phyloP scores from a whole-genome alignment of 2,329 filamentous ascomycete genomes.

The Verticillium dahliae region DNA sequence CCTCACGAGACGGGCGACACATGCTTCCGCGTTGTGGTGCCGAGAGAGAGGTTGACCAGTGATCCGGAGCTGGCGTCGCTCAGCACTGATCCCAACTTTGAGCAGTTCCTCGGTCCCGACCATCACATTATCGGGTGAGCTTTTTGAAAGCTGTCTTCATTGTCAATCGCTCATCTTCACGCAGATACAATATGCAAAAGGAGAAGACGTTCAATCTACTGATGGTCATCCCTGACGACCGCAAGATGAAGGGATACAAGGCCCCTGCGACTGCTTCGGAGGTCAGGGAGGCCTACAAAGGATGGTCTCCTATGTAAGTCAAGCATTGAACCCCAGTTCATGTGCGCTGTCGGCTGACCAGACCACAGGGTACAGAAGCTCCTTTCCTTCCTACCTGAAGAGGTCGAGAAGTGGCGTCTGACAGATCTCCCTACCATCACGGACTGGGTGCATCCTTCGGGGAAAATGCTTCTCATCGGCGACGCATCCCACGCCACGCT shows the following conservation, averaged over 20 bases:
- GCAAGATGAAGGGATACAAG: conserved; percentile 7
- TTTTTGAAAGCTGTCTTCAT: not conserved
- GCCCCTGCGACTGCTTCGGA: conserved; percentile 4
- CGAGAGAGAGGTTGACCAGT: not conserved
- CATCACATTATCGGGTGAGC: not conserved
- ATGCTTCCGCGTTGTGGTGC: conserved; percentile 6
- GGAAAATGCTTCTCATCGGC: conserved; percentile 37
- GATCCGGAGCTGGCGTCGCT: conserved; percentile 4
- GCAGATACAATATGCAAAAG: conserved; percentile 8
- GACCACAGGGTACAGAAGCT: conserved; percentile 1
- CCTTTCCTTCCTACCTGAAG: not conserved
- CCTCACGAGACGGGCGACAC: not conserved
- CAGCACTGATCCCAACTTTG: conserved; percentile 6
- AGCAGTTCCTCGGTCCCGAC: conserved; percentile 7
- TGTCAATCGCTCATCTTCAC: not conserved
- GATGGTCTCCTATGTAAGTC: conserved; percentile 5
- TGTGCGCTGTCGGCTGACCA: not conserved
- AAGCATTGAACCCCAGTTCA: not conserved
- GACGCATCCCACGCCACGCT: conserved; percentile 18
- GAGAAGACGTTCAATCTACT: conserved; percentile 8
- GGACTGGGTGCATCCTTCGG: conserved; percentile 48
- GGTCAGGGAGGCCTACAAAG: conserved; percentile 4
- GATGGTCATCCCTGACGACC: conserved; percentile 9
- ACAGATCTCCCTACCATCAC: not conserved
- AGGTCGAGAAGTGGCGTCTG: conserved; percentile 5